Conservation (phyloP, 2,329 filamentous ascomycete genomes). For the Colletotrichum navitas region DNA sequence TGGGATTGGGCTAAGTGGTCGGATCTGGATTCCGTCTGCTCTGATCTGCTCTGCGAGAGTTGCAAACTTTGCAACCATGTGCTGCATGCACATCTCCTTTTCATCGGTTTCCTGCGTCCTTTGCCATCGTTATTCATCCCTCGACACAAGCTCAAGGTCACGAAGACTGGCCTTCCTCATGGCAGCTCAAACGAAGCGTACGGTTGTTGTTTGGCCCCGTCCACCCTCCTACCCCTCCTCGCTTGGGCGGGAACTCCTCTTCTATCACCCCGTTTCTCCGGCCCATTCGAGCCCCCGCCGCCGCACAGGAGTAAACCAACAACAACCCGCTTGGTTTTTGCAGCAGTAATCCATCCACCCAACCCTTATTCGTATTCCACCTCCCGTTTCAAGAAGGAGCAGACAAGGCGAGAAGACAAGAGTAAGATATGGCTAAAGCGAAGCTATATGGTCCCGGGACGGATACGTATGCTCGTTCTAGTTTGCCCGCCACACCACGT, state of each 20-base stretch:
- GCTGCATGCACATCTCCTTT: not conserved
- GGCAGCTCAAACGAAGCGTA: not conserved
- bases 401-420: not conserved
- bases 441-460: slow-evolving; percentile 3
- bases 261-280: slow-evolving; percentile 8
- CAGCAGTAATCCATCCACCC: not conserved
- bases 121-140: not conserved
- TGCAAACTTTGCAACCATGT: not conserved
- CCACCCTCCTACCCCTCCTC: not conserved
- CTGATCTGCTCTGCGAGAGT: not conserved
- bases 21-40: not conserved
- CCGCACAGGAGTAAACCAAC: slow-evolving; percentile 33
- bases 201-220: slow-evolving; percentile 6
- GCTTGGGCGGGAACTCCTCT: not conserved
- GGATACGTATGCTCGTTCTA: slow-evolving; percentile 9
- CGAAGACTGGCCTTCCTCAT: not conserved
- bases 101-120: slow-evolving; percentile 27
- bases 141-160: slow-evolving; percentile 3
- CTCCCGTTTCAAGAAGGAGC: not conserved
- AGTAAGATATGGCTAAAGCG: not conserved
- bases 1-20: not conserved
- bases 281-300: slow-evolving; percentile 14
- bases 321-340: slow-evolving; percentile 5
- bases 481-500: slow-evolving; percentile 12
- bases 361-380: not conserved